Conservation (phyloP, 305 asterid genomes). For the Nicotiana rustica region DNA sequence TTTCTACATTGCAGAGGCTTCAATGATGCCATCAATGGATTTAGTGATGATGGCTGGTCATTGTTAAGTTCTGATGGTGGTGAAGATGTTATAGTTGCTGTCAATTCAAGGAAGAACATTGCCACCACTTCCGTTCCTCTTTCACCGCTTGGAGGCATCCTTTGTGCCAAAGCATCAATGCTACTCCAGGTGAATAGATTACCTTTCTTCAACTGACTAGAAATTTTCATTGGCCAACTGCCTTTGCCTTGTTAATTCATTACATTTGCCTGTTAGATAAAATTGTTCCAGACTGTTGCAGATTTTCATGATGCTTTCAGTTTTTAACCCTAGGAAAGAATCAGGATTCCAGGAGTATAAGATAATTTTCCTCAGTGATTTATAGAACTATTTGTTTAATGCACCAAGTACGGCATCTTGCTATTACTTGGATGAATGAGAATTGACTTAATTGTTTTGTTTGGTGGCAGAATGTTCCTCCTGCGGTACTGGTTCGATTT, state of each 20-base stretch:
- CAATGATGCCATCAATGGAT: conserved; percentile 86
- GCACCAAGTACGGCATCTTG: not conserved
- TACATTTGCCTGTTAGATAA: no score
- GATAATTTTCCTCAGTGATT: not conserved
- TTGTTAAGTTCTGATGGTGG: conserved; percentile 70
- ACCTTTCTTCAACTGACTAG: not conserved
- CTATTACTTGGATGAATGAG: not conserved
- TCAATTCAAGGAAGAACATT: conserved; percentile 63
- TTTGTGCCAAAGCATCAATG: conserved; percentile 97
- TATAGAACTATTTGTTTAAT: not conserved
- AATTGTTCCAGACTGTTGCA: no score
- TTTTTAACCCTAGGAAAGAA: not conserved
- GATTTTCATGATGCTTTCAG: no score
- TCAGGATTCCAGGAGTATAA: not conserved
- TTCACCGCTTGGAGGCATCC: conserved; percentile 70
- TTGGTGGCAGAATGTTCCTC: conserved; percentile 76
- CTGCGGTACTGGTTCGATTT: conserved; percentile 84
- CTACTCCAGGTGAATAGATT: conserved; percentile 67
- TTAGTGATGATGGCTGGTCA: conserved; percentile 91
- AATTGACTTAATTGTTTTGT: not conserved
- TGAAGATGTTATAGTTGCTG: conserved; percentile 80
- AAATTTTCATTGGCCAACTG: not conserved
- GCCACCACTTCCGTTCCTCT: conserved; percentile 52
- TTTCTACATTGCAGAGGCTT: conserved; percentile 68
- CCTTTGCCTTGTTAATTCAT: conserved; percentile 2